phyloP scores from a whole-genome alignment of 176 grass and related monocot genomes.

The Cymbopogon citratus region DNA sequence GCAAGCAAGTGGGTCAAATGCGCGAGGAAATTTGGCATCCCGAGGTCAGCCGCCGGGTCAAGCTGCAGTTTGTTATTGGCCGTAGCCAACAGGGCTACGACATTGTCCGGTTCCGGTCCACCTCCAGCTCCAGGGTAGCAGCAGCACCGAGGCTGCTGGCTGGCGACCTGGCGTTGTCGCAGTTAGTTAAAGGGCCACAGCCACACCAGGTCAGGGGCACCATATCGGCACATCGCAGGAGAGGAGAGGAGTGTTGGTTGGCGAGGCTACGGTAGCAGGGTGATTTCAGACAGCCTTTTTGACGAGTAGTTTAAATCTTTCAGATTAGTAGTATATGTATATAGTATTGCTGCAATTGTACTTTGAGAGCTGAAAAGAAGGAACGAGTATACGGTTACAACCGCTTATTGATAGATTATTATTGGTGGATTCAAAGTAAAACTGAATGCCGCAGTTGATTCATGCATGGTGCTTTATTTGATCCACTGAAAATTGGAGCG shows the following conservation, averaged over 20 bases:
- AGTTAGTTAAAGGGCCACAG: conserved; percentile 31
- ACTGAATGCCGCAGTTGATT: neutral
- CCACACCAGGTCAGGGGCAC: neutral
- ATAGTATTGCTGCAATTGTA: neutral
- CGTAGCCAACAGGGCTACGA: neutral
- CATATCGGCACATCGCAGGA: neutral
- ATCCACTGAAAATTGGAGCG: neutral
- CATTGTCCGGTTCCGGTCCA: neutral
- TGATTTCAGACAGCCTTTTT: conserved; percentile 25
- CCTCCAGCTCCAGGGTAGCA: neutral
- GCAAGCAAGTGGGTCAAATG: neutral
- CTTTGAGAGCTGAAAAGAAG: neutral
- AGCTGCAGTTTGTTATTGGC: neutral
- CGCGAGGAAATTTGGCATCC: neutral
- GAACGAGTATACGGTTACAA: neutral
- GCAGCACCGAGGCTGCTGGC: neutral
- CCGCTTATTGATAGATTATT: neutral
- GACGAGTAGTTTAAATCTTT: neutral
- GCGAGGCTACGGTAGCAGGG: neutral
- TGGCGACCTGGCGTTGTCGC: neutral
- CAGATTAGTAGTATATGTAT: neutral
- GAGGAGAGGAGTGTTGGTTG: neutral
- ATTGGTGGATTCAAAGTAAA: conserved; percentile 22
- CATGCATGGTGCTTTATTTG: neutral
- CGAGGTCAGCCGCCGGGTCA: conserved; percentile 24